These are phyloP conservation scores for Xylaria grammica DNA, from an alignment of 495 filamentous ascomycete genomes.

Conservation along the genomic window DNA sequence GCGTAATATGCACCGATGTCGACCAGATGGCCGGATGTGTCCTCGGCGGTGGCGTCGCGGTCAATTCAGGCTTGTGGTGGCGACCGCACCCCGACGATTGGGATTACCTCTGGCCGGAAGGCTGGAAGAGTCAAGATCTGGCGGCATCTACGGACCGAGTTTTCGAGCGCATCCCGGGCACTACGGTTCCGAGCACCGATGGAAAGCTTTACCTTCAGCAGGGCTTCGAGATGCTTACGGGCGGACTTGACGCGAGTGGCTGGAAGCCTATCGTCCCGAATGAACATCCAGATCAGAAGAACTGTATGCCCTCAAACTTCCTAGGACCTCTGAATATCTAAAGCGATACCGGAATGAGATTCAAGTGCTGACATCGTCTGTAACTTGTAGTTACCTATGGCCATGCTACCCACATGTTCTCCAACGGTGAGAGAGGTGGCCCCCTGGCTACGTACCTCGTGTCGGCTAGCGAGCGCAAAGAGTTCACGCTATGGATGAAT, in stretches of 20 bases:
- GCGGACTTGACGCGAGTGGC: constrained; percentile 56
- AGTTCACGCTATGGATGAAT: constrained; percentile 66
- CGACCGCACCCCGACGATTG: constrained; percentile 56
- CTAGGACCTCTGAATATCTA: not conserved
- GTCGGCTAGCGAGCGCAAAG: constrained; percentile 54
- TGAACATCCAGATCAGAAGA: constrained; percentile 60
- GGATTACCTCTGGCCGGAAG: constrained; percentile 66
- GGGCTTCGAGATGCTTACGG: constrained; percentile 57
- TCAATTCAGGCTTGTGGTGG: constrained; percentile 62
- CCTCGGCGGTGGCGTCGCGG: constrained; percentile 67
- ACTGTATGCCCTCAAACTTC: constrained; percentile 38
- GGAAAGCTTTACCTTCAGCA: constrained; percentile 67
- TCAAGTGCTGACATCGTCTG: not conserved
- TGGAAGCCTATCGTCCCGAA: constrained; percentile 65
- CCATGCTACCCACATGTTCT: constrained; percentile 65
- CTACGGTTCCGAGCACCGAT: constrained; percentile 63
- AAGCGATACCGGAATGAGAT: not conserved
- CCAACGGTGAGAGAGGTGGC: constrained; percentile 63
- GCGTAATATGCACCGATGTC: constrained; percentile 63
- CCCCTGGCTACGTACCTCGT: constrained; percentile 69
- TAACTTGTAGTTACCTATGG: constrained; percentile 45
- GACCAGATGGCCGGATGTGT: constrained; percentile 70
- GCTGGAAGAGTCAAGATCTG: constrained; percentile 67
- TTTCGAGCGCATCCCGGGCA: constrained; percentile 67
- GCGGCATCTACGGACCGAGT: constrained; percentile 59